These are phyloP conservation scores for Decorospora gaudefroyi DNA, from an alignment of 2,329 filamentous ascomycete species.

Conservation along the genomic window DNA sequence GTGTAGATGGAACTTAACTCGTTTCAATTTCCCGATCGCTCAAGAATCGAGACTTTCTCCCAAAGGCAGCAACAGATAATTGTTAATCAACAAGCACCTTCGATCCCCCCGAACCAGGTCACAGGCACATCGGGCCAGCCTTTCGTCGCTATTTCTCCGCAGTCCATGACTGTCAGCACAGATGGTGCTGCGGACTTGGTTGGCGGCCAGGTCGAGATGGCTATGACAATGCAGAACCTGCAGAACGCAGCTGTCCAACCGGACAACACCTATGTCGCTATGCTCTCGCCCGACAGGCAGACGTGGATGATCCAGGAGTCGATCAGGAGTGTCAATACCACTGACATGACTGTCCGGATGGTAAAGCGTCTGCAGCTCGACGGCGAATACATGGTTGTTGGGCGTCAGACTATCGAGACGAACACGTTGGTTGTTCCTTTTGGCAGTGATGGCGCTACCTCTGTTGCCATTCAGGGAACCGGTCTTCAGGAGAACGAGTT, in stretches of 20 bases:
- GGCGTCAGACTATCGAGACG: conserved; percentile 45
- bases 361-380: conserved; percentile 44
- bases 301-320: conserved; percentile 48
- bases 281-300: conserved; percentile 45
- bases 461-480: conserved; percentile 41
- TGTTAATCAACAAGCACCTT: conserved; percentile 47
- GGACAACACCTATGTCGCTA: conserved; percentile 45
- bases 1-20: conserved; percentile 45
- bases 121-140: conserved; percentile 46
- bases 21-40: conserved; percentile 45
- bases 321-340: conserved; percentile 45
- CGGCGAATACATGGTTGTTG: conserved; percentile 47
- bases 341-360: conserved; percentile 46
- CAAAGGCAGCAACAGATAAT: conserved; percentile 48
- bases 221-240: conserved; percentile 39
- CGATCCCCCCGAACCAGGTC: conserved; percentile 44
- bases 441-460: conserved; percentile 30
- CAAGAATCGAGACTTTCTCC: conserved; percentile 46
- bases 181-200: conserved; percentile 45
- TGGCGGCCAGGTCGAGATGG: conserved; percentile 45
- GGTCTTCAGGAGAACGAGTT: conserved; percentile 49
- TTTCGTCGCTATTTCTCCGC: conserved; percentile 41
- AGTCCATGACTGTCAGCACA: conserved; percentile 45
- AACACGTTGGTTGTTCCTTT: conserved; percentile 43
- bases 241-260: conserved; percentile 38